phyloP scores from a whole-genome alignment of 2,329 filamentous ascomycete species.

The Aspergillus piperis region DNA sequence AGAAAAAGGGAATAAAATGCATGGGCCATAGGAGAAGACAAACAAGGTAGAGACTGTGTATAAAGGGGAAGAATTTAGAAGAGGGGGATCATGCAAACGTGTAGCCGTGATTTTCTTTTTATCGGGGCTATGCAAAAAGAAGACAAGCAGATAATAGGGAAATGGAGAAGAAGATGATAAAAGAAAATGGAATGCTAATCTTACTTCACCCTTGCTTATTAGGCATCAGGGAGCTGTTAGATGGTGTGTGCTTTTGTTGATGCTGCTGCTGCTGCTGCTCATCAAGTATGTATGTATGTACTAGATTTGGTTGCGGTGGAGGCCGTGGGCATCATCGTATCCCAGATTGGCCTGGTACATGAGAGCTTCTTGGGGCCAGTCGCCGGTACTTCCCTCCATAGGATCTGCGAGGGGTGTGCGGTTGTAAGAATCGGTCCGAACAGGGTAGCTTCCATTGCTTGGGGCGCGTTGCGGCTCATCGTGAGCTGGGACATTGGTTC shows the following conservation, averaged over 20 bases:
- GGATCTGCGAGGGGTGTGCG: slow-evolving; percentile 18
- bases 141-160: neutral
- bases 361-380: slow-evolving; percentile 46
- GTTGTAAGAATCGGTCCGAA: slow-evolving; percentile 18
- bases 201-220: neutral
- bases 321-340: slow-evolving; percentile 21
- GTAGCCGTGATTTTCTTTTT: neutral
- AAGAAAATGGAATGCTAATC: neutral
- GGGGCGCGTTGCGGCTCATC: slow-evolving; percentile 24
- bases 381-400: slow-evolving; percentile 30
- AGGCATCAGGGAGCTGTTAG: neutral
- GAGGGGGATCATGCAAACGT: neutral
- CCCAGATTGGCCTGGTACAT: slow-evolving; percentile 39
- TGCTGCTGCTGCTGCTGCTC: neutral
- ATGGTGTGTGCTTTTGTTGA: neutral
- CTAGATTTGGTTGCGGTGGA: slow-evolving; percentile 20
- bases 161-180: neutral
- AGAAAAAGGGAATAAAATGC: too few species aligned
- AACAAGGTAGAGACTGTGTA: neutral
- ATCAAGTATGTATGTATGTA: slow-evolving; percentile 13
- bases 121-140: slow-evolving; percentile 14
- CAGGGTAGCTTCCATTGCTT: slow-evolving; percentile 18
- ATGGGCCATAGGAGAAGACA: neutral
- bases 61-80: neutral
- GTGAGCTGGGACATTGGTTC: slow-evolving; percentile 24